These are phyloP conservation scores for Yamadazyma atlantica DNA, from an alignment of 1,139 yeast genomes.

Conservation along the genomic window DNA sequence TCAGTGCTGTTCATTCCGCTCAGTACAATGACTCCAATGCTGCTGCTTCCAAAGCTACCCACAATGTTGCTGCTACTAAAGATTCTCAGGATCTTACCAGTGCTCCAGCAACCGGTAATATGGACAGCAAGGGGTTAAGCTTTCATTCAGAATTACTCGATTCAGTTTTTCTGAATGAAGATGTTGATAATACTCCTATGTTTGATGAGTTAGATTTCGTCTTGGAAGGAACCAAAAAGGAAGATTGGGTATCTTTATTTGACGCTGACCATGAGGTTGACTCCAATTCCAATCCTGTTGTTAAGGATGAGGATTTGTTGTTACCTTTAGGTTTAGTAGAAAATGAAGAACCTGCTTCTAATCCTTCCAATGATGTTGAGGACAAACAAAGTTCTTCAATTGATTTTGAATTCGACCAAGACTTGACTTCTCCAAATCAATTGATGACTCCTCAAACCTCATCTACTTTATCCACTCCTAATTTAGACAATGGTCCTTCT, in stretches of 20 bases:
- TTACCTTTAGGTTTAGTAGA: slow-evolving; percentile 4
- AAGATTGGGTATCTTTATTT: slow-evolving; percentile 67
- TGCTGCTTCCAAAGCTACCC: neutral
- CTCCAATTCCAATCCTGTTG: slow-evolving; percentile 20
- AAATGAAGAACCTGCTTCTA: slow-evolving; percentile 5
- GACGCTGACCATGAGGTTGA: slow-evolving; percentile 36
- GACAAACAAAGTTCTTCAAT: slow-evolving; percentile 5
- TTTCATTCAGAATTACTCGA: slow-evolving; percentile 61
- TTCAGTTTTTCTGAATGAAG: slow-evolving; percentile 56
- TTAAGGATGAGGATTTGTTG: slow-evolving; percentile 22
- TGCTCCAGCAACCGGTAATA: neutral
- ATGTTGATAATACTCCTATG: slow-evolving; percentile 59
- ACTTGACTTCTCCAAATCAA: slow-evolving; percentile 16
- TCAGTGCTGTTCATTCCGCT: neutral
- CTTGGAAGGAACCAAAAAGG: slow-evolving; percentile 46
- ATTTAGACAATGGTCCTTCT: slow-evolving; percentile 19
- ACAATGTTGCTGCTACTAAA: neutral
- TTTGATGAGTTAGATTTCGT: slow-evolving; percentile 55
- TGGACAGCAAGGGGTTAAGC: slow-evolving; percentile 25
- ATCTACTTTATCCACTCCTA: slow-evolving; percentile 35
- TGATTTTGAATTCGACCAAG: slow-evolving; percentile 4
- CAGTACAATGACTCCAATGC: neutral
- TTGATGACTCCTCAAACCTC: slow-evolving; percentile 36
- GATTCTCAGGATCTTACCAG: neutral
- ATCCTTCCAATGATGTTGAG: slow-evolving; percentile 2